Conservation (phyloP, 2,329 filamentous ascomycete species). For the Tolypocladium pustulatum region DNA sequence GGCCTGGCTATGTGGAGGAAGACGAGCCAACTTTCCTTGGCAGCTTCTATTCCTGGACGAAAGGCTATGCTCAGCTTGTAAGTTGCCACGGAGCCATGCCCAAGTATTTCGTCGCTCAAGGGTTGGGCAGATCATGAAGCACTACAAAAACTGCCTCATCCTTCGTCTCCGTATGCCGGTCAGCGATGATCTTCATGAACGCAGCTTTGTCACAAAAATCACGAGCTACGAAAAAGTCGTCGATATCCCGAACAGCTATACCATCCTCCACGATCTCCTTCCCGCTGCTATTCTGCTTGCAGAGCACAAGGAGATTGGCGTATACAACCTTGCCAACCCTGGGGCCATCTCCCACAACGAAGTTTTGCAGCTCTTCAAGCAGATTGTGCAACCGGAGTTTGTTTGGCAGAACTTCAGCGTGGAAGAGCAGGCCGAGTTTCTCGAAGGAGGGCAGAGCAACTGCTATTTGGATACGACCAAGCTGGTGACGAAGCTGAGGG, state of each 20-base stretch:
- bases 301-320: constrained; percentile 49
- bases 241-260: constrained; percentile 59
- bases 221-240: constrained; percentile 53
- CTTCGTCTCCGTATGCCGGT: constrained; percentile 61
- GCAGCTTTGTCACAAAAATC: constrained; percentile 63
- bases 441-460: constrained; percentile 58
- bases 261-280: constrained; percentile 53
- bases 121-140: constrained; percentile 41
- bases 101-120: neutral
- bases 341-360: constrained; percentile 63
- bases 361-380: constrained; percentile 50
- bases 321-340: constrained; percentile 64
- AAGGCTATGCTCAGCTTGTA: constrained; percentile 49
- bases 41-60: constrained; percentile 59
- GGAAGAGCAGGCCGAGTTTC: constrained; percentile 56
- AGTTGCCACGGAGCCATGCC: neutral
- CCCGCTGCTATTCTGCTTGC: constrained; percentile 50
- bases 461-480: constrained; percentile 55
- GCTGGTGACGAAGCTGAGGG: constrained; percentile 46
- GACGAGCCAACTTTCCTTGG: constrained; percentile 55
- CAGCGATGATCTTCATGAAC: constrained; percentile 53
- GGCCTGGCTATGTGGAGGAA: constrained; percentile 49
- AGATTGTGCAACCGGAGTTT: constrained; percentile 50
- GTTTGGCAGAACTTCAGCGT: constrained; percentile 59
- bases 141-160: constrained; percentile 51